Evolutionary conservation across 495 filamentous ascomycete species (phyloP), one percentile per base, ranked within the genome.

Genomic region (Neurospora discreta): DNA sequence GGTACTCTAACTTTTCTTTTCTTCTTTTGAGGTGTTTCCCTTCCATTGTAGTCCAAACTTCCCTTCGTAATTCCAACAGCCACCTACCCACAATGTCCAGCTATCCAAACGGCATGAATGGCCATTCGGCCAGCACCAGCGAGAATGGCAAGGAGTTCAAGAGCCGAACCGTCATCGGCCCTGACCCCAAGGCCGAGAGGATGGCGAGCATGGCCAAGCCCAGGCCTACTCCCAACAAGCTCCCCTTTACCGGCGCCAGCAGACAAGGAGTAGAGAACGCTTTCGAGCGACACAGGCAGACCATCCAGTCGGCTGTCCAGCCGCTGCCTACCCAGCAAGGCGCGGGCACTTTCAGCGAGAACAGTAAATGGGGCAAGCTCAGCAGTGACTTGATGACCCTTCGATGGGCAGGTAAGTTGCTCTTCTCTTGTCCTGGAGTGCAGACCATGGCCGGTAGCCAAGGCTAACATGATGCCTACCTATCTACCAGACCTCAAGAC

Each of bases 261-360:
- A 80, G 74, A 40, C 74, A 84, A 69, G 83, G 81, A 11, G 80
- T 87, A 52, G 77, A 75, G 30, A 77, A 82, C 20, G 84, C 86
- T 15, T 90, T 93, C 70, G 83, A 87, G 69, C 83, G 87, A 73
- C 88, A 88, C 80, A 85, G 84, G 16, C 89, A 92, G 73, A 74
- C 93, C 23, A 85, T 93, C 68, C 86, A 89, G 68, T 87, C 90
- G 39, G 87, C 87, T 40, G 84, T 84, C 67, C 84, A 87, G 68
- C 91, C 92, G 36, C 76, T 92, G 72, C 90, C 92, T 0, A 87
- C 84, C 71, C 87, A 92, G 75, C 86, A 82, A 67, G 89, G 90
- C 15, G 86, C 89, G 78, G 90, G 90, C 52, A 85, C 87, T 6
- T 83, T 82, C 74, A 78, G 20, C 52, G 74, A 71, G 68, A 71